Base-by-base conservation (phyloP, 2,329 filamentous ascomycete genomes). In the Xylaria digitata region DNA sequence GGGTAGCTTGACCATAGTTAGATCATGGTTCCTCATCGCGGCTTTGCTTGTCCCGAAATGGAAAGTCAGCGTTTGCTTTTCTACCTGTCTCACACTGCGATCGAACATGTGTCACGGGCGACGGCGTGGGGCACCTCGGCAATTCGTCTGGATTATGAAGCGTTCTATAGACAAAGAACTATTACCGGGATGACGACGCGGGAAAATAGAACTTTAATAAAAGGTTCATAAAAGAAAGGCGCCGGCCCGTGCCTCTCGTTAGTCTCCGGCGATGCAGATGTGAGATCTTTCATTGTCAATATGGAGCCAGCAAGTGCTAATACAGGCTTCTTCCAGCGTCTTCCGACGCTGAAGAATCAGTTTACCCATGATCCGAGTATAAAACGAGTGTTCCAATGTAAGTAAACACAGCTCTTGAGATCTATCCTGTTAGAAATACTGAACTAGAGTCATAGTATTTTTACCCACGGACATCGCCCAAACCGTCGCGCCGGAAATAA, bases 401-500 rank as follows among this genome's bases (percentile, higher is more conserved):
- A 65, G 66, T 59, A 60, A 63, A 46, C 15, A 23, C 19, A 15
- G 15, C 19, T 6, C 15, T 21, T 15, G 13, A 15, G 8, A 8
- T 23, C 13, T 48, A 45, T 17, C 9, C 26, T 21, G 15, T 21
- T n/a, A 50, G 1, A 59, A 32, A 11, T 53, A 15, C 58, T 65
- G 8, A 69, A 17, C 13, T 2, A 32, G 8, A 8, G 37, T 30
- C 21, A 46, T 59, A 87, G 85, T 87, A 9, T 87, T 86, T 66
- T 76, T 87, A 8, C 82, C 85, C 1, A 58, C 71, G 2, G 67
- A 79, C 1, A 68, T 86, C 6, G 74, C 79, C 17, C 73, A 75
- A 0, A 70, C 80, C 40, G 80, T 83, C 42, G 76, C 79, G 55
- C 76, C 79, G 2, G 84, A 86, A 63, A 77, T 87, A 13, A 76